Base-by-base conservation (phyloP, 129 eudicot genomes). In the Oenanthe sinensis region DNA sequence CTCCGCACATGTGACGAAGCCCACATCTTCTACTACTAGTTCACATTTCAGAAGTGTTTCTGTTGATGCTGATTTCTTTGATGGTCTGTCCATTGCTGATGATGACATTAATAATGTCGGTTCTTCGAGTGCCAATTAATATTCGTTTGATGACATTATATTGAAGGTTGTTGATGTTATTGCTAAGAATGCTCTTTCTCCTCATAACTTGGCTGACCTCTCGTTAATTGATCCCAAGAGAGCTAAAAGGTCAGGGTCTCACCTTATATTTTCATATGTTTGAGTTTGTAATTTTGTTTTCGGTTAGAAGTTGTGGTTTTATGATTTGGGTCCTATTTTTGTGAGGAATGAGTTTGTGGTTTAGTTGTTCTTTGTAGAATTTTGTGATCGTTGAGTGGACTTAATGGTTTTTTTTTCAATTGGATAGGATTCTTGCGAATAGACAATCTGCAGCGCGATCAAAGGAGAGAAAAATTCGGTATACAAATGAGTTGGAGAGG, bases 371-470 rank as follows among this genome's bases (percentile, higher is more conserved):
- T 42, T 15, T 55, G 33, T 65, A 24, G 17, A 70, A 72, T 67
- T 28, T 67, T 67, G 71, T 60, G 30, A 80, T 19, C 24, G 22
- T 26, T 65, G 45, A 52, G 26, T 55, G 20, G 54, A 55, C n/a
- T 71, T 3, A 54, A 46, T 75, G 11, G 17, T 50, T 55, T 48
- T 70, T 47, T 65, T n/a, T 48, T 80, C 20, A 13, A 24, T 79
- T 50, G 58, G 70, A 84, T 75, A 93, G 98, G 89, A 90, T 93
- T 84, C 96, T 93, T 78, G 96, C 98, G 26, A 93, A 93, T 82
- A 84, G 98, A 81, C 98, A 93, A 82, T 93, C 98, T 16, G 98
- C 96, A 48, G 98, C 98, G 0, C 90, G 96, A n/a, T 93, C 98
- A 0, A 93, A 93, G 81, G 98, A 93, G 88, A 83, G 98, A 72